These are phyloP conservation scores for Eucalyptus pauciflora DNA, from an alignment of 345 rosid species.

Conservation along the genomic window DNA sequence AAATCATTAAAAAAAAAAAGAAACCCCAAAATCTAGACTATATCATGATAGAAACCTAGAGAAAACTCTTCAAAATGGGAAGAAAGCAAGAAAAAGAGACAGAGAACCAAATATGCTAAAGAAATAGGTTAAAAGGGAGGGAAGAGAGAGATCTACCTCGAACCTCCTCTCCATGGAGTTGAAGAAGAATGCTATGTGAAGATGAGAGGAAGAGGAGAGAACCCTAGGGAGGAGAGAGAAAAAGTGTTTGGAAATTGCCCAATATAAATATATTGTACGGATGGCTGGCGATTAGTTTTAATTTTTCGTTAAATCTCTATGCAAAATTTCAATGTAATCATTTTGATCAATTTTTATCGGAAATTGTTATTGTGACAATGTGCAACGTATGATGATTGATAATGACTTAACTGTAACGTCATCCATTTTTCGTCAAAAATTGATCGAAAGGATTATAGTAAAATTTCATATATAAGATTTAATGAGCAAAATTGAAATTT, in stretches of 20 bases:
- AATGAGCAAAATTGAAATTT: neutral
- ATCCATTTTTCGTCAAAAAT: neutral
- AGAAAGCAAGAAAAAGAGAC: neutral
- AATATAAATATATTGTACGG: neutral
- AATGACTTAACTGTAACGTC: neutral
- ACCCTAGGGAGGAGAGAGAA: neutral
- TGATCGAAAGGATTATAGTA: accelerated
- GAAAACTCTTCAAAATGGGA: neutral
- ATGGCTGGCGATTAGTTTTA: accelerated
- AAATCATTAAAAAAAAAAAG: too few species aligned
- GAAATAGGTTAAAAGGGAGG: neutral
- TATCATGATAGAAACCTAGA: too few species aligned
- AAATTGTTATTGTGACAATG: neutral
- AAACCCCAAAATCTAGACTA: neutral
- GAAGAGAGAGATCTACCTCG: neutral
- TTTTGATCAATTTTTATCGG: accelerated
- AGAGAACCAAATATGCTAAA: neutral
- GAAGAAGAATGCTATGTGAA: neutral
- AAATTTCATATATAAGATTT: neutral
- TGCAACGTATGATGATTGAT: neutral
- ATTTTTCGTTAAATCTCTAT: accelerated
- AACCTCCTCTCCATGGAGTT: neutral
- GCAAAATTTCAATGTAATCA: neutral
- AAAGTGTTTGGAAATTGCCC: neutral
- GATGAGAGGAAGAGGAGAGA: neutral